Conservation (phyloP, 352 stramenopile species). For the Phytophthora megakarya region DNA sequence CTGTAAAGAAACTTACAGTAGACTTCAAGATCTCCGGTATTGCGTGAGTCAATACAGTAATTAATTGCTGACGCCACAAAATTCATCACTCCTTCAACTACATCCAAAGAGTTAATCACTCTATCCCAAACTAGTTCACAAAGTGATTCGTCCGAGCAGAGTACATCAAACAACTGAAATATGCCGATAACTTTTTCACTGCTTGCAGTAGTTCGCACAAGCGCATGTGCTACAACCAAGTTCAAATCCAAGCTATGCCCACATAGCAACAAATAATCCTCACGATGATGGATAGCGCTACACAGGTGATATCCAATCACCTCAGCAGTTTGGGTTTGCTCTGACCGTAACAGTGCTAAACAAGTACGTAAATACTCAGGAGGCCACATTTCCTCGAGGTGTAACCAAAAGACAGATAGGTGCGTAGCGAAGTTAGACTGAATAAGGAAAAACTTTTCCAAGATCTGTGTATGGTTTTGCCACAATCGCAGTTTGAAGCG, state of each 20-base stretch:
- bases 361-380: slow-evolving; percentile 17
- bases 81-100: slow-evolving; percentile 5
- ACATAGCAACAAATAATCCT: slow-evolving; percentile 20
- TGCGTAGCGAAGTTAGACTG: slow-evolving; percentile 15
- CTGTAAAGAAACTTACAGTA: slow-evolving; percentile 29
- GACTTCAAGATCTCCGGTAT: slow-evolving; percentile 1
- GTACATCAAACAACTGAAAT: slow-evolving; percentile 8
- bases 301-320: slow-evolving; percentile 13
- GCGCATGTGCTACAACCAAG: slow-evolving; percentile 1
- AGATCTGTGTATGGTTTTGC: slow-evolving; percentile 14
- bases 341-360: slow-evolving; percentile 9
- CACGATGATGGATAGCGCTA: slow-evolving; percentile 12
- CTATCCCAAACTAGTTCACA: slow-evolving; percentile 23
- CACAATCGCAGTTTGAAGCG: slow-evolving; percentile 28
- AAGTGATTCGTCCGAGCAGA: slow-evolving; percentile 18
- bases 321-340: neutral
- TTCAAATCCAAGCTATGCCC: slow-evolving; percentile 13
- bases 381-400: slow-evolving; percentile 20
- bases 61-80: slow-evolving; percentile 4
- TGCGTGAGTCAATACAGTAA: neutral
- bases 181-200: slow-evolving; percentile 11
- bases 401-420: slow-evolving; percentile 13
- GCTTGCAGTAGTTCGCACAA: neutral
- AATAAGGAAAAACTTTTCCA: slow-evolving; percentile 22
- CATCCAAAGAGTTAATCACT: neutral